Evolutionary conservation across 768 basidiomycete species (phyloP), one percentile per base, ranked within the genome.

Genomic region (Leccinum ochraceum): DNA sequence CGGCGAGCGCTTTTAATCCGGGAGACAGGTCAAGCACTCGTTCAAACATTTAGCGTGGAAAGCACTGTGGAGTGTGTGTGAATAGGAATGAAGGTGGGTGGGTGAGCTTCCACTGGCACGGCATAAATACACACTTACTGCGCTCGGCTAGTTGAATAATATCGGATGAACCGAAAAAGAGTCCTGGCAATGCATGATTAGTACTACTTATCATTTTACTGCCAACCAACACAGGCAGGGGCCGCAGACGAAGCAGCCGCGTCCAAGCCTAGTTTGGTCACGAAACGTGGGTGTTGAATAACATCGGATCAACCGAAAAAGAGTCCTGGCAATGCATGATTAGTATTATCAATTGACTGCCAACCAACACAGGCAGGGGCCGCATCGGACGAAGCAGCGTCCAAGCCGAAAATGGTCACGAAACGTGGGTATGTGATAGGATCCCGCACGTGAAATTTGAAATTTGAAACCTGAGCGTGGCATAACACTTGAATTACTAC

Each of bases 1-100:
- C 61, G 1, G 64, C 65, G 16, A 74, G 22, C 1, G 60, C 61
- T 53, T 69, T 70, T 37, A 61, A 2, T 55, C 54, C 61, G 14
- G 66, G 60, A 16, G 49, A 1, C 4, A 62, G n/a, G 51, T 60
- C 60, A 16, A 57, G 14, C 16, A 54, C n/a, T 30, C 50, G 30
- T 16, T 61, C 52, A 13, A 60, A 54, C 66, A 72, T 63, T 6
- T 16, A 46, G 22, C 3, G 28, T 26, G 34, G 53, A 46, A 44
- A 37, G 34, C 22, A 24, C 39, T 7, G 28, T 42, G 11, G n/a
- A 58, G 4, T 16, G 22, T 20, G n/a, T 37, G 37, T 10, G 46
- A 14, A 57, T 3, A 42, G 53, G 13, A 44, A 48, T 3, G 24
- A 53, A 44, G 8, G 37, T 6, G 32, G 13, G 6, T 1, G 7